Percentiles rank a stretch among this genome's conserved stretches.
Conservation (phyloP, 768 basidiomycete genomes). For the Auriculariales sp. region DNA sequence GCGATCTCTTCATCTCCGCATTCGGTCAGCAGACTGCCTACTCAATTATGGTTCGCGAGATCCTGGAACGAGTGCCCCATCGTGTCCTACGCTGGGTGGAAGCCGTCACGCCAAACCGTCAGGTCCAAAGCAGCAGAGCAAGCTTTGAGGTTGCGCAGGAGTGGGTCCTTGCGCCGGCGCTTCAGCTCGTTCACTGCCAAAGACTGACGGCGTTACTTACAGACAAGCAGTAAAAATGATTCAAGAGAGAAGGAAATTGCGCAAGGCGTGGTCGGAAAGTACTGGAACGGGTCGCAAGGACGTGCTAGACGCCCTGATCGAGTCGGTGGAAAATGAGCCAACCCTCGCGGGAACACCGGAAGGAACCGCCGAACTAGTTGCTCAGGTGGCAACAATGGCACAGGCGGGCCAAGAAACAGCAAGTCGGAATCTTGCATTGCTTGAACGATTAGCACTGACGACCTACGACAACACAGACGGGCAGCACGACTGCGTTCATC, state of each 20-base stretch:
- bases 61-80: neutral
- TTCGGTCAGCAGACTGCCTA: neutral
- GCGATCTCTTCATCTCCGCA: neutral
- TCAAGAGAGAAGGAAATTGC: neutral
- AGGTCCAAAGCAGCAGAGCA: neutral
- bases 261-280: neutral
- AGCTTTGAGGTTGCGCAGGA: neutral
- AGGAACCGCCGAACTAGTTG: neutral
- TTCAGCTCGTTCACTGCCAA: neutral
- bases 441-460: neutral
- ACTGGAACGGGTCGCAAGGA: neutral
- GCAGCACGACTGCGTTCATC: neutral
- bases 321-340: neutral
- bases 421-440: neutral
- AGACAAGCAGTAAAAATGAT: neutral
- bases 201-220: neutral
- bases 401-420: neutral
- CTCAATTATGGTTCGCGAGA: neutral
- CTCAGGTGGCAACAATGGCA: neutral
- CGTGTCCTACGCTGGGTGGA: neutral
- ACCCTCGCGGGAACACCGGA: neutral
- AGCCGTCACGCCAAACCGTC: neutral
- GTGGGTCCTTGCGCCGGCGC: neutral
- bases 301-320: neutral
- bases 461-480: neutral